Base-by-base conservation (phyloP, 768 basidiomycete genomes). In the Phanerochaete carnosa region DNA sequence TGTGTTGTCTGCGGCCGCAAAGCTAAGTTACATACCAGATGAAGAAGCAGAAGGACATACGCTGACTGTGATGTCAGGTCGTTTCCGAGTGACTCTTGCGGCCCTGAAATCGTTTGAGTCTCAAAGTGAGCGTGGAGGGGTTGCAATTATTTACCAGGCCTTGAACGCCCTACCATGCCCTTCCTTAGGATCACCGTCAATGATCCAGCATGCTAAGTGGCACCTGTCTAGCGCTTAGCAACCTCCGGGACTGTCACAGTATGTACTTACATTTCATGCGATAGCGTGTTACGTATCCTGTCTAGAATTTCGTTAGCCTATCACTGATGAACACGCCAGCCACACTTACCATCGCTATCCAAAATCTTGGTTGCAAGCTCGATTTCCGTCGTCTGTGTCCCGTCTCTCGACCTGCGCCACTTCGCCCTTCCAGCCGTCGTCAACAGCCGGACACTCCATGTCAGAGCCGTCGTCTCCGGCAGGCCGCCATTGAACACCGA, bases 201-300 rank as follows among this genome's bases (percentile, higher is more conserved):
- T 90, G 25, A 91, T 76, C 93, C 93, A 95, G 58, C 84, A 84
- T 2, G 94, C 94, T 33, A 95, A 73, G 75, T 95, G 94, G 66
- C 93, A 95, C 62, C 62, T 62, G 49, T 7, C 8, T 13, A 43
- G 23, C 16, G 2, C 6, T 55, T 23, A n/a, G 23, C 25, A 29
- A 1, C 7, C 13, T 29, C 6, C 19, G 2, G 11, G 22, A 33
- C 13, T 26, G 19, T 9, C 33, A 13, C 25, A 11, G 12, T 6
- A 33, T 16, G 4, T 1, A 45, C 50, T 23, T 47, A 62, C 92
- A 95, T 94, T 71, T 95, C 94, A 66, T 95, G 94, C 30, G 90
- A 86, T 13, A 95, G 74, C 0, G 93, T 95, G 67, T 89, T 87
- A 35, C 88, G 79, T 52, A 95, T 88, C 39, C 92, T 84, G 57